Base-by-base conservation (phyloP, 768 basidiomycete species). In the Boletus tomentosulus region DNA sequence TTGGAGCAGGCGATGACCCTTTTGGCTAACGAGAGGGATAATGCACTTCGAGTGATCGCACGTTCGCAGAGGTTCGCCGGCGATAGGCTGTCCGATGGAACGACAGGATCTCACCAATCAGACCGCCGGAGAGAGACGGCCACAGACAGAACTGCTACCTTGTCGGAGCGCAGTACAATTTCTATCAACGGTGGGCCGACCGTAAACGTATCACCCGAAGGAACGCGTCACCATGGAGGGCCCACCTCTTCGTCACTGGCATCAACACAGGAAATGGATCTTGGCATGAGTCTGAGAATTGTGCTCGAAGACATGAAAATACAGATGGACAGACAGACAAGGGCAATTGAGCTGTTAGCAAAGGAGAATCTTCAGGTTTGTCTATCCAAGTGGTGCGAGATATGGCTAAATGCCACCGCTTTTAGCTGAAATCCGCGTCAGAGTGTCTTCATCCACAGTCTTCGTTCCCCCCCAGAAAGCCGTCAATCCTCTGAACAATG, bases 331-430 rank as follows among this genome's bases (percentile, higher is more conserved):
- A 68, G 75, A 62, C 80, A 82, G 62, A 72, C 74, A 7, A 63
- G 69, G 45, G 72, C 74, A 16, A 70, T 82, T 9, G 71, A 77
- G 46, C 53, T 62, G 49, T 57, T 82, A 30, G 64, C 69, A 13
- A 75, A 74, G 57, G 80, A 82, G 58, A 81, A 82, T 55, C 66
- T 68, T 43, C 73, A 76, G 73, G 80, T 78, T 57, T 34, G 54
- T 64, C 49, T 35, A 28, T 19, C 28, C 33, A 25, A 27, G 28
- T 19, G 30, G 48, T 34, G 47, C 31, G 41, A 22, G 25, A 42
- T 38, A 35, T 27, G n/a, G 34, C 53, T 66, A 28, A 65, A 49
- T 35, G 8, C 6, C 30, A 19, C 19, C 22, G 3, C 15, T 43
- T 42, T 41, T 53, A 57, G 58, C 51, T 66, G 46, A 64, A 62